Evolutionary conservation across 1,139 yeast genomes (phyloP).

Genomic region (Kazachstania sp.): DNA sequence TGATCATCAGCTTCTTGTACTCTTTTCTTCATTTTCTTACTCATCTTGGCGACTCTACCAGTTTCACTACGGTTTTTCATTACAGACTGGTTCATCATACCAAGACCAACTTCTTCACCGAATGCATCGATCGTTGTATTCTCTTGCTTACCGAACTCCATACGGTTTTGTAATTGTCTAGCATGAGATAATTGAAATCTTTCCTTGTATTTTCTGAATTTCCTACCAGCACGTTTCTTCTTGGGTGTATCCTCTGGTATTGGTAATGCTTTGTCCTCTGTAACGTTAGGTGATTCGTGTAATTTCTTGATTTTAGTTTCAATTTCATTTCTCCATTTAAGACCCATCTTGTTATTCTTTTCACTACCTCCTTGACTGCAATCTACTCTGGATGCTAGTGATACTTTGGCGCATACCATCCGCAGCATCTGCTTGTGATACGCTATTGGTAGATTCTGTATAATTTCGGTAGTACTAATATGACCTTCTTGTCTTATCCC

Average conservation of each 20-base stretch:
- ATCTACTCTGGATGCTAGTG: constrained; percentile 82
- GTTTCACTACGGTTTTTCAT: constrained; percentile 24
- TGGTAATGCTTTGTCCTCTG: constrained; percentile 68
- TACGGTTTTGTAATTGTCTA: constrained; percentile 73
- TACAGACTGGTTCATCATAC: constrained; percentile 43
- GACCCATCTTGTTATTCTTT: constrained; percentile 51
- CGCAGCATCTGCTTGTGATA: constrained; percentile 64
- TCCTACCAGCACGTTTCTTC: constrained; percentile 79
- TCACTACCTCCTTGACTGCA: constrained; percentile 18
- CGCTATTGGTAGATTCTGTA: constrained; percentile 47
- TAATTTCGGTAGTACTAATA: constrained; percentile 44
- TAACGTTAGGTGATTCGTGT: constrained; percentile 67
- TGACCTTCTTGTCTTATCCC: constrained; percentile 60
- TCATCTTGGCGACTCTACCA: constrained; percentile 43
- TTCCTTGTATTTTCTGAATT: constrained; percentile 72
- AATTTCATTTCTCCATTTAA: constrained; percentile 51
- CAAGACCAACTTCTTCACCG: constrained; percentile 79
- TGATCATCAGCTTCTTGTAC: constrained; percentile 29
- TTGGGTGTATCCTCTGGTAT: constrained; percentile 71
- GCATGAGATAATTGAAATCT: constrained; percentile 73
- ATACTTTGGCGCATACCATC: constrained; percentile 68
- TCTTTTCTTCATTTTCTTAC: constrained; percentile 46
- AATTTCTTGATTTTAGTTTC: constrained; percentile 58
- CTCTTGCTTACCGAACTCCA: constrained; percentile 74
- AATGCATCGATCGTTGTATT: constrained; percentile 51